Evolutionary conservation across 1,284 basidiomycete genomes (phyloP).

Genomic region (Tetrapyrgos nigripes): DNA sequence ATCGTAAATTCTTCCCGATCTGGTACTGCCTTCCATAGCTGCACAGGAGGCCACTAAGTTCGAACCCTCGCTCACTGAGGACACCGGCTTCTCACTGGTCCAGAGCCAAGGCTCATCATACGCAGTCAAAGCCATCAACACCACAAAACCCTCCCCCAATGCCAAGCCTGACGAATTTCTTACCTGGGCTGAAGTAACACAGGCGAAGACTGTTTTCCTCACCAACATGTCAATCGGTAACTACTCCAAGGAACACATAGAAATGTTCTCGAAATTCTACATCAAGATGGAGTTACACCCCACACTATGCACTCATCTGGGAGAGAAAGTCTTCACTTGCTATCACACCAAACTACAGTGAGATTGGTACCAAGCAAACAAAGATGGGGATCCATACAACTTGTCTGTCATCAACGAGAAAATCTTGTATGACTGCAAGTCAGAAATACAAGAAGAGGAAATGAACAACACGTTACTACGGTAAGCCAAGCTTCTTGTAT

Average conservation of each 20-base stretch:
- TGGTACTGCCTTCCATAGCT: no score
- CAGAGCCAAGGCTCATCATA: neutral
- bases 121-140: neutral
- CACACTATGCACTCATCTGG: neutral
- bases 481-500: no score
- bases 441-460: neutral
- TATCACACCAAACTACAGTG: constrained; percentile 3
- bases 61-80: neutral
- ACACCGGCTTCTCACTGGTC: neutral
- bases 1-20: no score
- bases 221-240: no score
- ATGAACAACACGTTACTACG: no score
- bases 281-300: constrained; percentile 10
- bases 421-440: neutral
- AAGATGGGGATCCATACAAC: neutral
- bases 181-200: neutral
- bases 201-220: neutral
- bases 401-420: constrained; percentile 6
- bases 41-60: neutral
- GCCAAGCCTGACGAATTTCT: neutral
- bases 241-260: no score
- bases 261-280: no score
- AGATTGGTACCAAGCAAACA: constrained; percentile 2
- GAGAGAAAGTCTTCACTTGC: neutral
- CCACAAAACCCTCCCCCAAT: no score